Evolutionary conservation across 2,329 filamentous ascomycete species (phyloP), one percentile per base, ranked within the genome.

Genomic region (Ascochyta pisi): DNA sequence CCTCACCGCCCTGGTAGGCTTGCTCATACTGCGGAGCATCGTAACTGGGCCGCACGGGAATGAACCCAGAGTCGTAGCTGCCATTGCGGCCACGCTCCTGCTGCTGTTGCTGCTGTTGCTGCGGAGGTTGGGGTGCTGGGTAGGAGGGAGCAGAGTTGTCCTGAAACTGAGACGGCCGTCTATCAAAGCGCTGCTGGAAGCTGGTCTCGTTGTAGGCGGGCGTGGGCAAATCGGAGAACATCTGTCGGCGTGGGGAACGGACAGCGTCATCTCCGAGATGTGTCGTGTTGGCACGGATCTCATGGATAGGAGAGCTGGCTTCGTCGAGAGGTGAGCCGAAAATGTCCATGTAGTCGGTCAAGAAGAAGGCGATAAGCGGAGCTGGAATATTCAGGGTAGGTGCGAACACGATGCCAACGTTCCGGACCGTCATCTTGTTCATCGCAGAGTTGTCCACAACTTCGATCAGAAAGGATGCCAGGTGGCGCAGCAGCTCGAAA

Each of bases 351-450:
- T 92, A 97, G 69, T 98, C 93, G 62, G 95, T 93, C 54, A 99
- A 82, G 75, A 99, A 95, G 75, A 96, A 84, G 3, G 93, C 92
- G 73, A 99, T 97, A 10, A 99, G 89, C 0, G 94, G 93, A 0
- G 92, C 92, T 0, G 95, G 94, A 39, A 99, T 96, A 74, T 98
- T 98, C 50, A 99, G 83, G 0, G 95, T 98, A 0, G 95, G 95
- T 15, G 95, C 96, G 76, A 99, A 99, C 53, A 99, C 94, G 66
- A 99, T 98, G 62, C 95, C 94, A 50, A 99, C 79, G 70, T 99
- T 99, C 63, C 94, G 88, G 49, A 97, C 91, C 10, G 91, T 97
- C 95, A 99, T 99, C 82, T 97, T 98, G 81, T 99, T 99, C 60
- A 89, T 82, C 66, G 91, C 88, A 6, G 92, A 83, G 66, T 97